Base-by-base conservation (phyloP, 257 asterid species). In the Gentiana macrophylla region DNA sequence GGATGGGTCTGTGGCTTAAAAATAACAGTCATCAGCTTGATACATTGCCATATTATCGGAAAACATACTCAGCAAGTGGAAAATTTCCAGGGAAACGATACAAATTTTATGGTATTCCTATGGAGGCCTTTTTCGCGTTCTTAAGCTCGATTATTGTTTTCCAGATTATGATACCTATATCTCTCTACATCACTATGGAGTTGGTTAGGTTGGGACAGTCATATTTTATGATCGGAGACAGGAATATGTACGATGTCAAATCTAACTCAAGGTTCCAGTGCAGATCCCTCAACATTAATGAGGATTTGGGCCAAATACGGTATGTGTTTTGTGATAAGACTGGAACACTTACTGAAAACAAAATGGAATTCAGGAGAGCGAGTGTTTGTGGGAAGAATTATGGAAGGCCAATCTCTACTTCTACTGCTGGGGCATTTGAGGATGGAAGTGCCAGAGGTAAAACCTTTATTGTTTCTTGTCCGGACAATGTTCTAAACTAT, bases 101-200 rank as follows among this genome's bases (percentile, higher is more conserved):
- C 70, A 83, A 78, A 56, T 92, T 43, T 64, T 92, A 88, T 76
- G 99, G 99, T 66, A 77, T 88, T 67, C 93, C 97, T 24, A 78
- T 88, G 97, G 99, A 92, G 78, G 79, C 90, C 6, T 80, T 92
- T n/a, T 81, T 92, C 79, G 83, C 97, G 7, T 85, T 92, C 74
- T 74, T 92, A 86, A 92, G 97, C 68, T 85, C 99, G 33, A 70
- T 92, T 59, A 92, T 92, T 65, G 97, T 92, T 67, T 92, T 92
- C 78, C 99, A 92, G 80, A 92, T 92, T 55, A 92, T 92, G 99
- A 88, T 92, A 65, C 99, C 99, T 1, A 92, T 88, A 68, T 88
- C 99, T 60, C 89, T 92, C 41, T 92, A 92, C 68, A 92, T 92
- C 78, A 88, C 99, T 35, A 92, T 92, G 99, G 99, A 92, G 87